Base-by-base conservation (phyloP, 371 early-diverging fungal species). In the Rhizopus sp. region DNA sequence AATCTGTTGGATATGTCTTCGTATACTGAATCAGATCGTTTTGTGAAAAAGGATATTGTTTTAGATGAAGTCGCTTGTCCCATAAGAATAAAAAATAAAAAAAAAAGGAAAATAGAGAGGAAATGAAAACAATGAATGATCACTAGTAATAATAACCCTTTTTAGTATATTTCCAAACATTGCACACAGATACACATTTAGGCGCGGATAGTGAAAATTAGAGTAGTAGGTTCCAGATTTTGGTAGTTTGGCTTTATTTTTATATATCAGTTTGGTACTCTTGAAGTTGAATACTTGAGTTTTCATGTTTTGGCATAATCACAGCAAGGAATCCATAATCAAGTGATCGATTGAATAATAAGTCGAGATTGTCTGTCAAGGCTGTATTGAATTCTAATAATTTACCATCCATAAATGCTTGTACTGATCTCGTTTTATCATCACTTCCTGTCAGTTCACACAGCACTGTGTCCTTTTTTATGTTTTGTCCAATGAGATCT, bases 291-390 rank as follows among this genome's bases (percentile, higher is more conserved):
- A 58, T 53, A 42, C 39, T 44, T 10, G 73, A 50, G 32, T 72
- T 63, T 40, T 75, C 75, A 29, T 44, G 44, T 10, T 57, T 59
- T 4, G 81, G 70, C 39, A 71, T 54, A 50, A 82, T 74, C 7
- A 82, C 64, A 5, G 68, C 80, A 47, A 82, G 53, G 50, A 69
- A 80, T 4, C 80, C 82, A 40, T 61, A 64, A 33, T 69, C 69
- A 57, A 75, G 59, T 57, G 72, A 55, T 12, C 55, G 47, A 4
- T 41, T 30, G 12, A 78, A 34, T 17, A 80, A 48, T 16, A 49
- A 39, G 3, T 30, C 23, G 7, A 23, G 31, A 8, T 64, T 57
- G 4, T 73, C 62, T 34, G 55, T 59, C 7, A 75, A 51, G 7
- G 72, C 66, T 30, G 50, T 65, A 53, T 82, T 79, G 13, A 74